Conservation (phyloP, 306 rosid species). For the Acmispon strigosus region DNA sequence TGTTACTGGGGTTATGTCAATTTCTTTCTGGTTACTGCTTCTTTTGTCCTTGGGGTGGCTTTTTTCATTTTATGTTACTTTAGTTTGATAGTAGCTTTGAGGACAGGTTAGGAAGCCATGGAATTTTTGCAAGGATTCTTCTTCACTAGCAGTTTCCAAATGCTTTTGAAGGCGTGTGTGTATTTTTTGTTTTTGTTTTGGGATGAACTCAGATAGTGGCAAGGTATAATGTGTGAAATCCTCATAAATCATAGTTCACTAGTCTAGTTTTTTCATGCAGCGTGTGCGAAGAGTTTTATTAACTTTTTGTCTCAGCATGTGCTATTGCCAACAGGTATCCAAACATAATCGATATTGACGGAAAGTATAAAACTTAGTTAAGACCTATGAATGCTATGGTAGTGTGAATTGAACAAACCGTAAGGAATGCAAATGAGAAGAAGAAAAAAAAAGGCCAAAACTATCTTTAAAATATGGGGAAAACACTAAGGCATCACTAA, state of each 20-base stretch:
- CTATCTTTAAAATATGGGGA: background rate
- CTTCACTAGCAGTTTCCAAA: background rate
- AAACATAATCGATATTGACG: background rate
- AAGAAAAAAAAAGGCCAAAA: background rate
- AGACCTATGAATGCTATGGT: background rate
- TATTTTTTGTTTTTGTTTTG: conserved; percentile 8
- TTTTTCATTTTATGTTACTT: background rate
- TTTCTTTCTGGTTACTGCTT: conserved; percentile 43
- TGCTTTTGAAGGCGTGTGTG: conserved; percentile 10
- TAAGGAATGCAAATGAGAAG: background rate
- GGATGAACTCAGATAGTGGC: background rate
- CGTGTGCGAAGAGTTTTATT: background rate
- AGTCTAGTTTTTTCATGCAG: background rate
- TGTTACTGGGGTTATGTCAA: conserved; percentile 54
- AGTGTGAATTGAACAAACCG: background rate
- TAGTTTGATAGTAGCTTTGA: conserved; percentile 22
- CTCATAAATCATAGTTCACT: background rate
- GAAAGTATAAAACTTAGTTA: background rate
- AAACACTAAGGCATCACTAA: no score
- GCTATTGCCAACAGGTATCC: no score
- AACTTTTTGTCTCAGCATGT: no score
- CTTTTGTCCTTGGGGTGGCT: conserved; percentile 4
- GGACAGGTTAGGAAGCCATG: conserved; percentile 20
- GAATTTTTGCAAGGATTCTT: conserved; percentile 11
- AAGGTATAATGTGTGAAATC: background rate